A percentile compares a stretch with the other conserved stretches of the same genome.
Conservation (phyloP, 345 rosid genomes). For the Aegle marmelos region DNA sequence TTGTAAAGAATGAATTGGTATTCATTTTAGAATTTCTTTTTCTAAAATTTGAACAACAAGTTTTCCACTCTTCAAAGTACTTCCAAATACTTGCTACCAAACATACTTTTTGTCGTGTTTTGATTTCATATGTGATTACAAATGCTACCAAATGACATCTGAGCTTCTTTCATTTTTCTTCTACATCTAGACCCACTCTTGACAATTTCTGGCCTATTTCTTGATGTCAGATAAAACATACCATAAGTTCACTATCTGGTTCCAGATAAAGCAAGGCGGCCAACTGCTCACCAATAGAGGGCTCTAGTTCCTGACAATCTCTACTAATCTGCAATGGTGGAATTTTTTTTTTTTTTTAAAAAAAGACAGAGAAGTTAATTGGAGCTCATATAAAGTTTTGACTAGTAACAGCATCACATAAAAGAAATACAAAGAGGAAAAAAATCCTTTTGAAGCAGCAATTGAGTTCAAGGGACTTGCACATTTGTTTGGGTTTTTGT, state of each 20-base stretch:
- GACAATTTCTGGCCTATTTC: not conserved
- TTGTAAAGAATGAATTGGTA: not conserved
- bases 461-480: not conserved
- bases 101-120: not conserved
- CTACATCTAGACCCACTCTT: not conserved
- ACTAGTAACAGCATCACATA: not conserved
- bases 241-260: constrained; percentile 99
- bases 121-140: not conserved
- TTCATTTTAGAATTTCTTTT: not conserved
- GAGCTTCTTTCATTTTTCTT: not conserved
- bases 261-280: constrained; percentile 91
- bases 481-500: not conserved
- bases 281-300: constrained; percentile 89
- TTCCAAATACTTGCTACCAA: not conserved
- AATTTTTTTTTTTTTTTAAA: no score
- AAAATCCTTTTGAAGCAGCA: not conserved
- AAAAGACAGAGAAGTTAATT: constrained; percentile 13
- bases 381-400: constrained; percentile 8
- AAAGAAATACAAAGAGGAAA: not conserved
- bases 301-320: constrained; percentile 98
- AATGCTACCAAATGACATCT: not conserved
- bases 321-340: constrained; percentile 96
- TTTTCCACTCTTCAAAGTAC: not conserved
- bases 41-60: not conserved
- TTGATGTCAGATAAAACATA: constrained; percentile 31